Evolutionary conservation across 164 flowering plant species (phyloP).

Genomic region (Dillenia suffruticosa): DNA sequence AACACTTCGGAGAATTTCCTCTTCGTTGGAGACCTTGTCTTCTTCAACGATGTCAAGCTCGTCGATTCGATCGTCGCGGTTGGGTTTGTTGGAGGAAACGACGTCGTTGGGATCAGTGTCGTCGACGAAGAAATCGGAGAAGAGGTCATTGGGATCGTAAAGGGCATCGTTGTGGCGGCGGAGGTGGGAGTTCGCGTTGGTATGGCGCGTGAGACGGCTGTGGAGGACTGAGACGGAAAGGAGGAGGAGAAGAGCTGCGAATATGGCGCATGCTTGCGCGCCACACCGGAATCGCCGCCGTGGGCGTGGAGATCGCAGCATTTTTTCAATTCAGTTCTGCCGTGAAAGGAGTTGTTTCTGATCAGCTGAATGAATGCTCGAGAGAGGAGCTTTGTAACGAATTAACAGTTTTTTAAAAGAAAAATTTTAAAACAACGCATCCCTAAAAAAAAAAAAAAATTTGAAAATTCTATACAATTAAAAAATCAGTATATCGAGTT

Average conservation of each 20-base stretch:
- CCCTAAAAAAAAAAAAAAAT: no score
- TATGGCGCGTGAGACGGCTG: slow-evolving; percentile 45
- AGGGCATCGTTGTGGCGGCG: neutral
- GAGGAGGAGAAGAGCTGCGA: slow-evolving; percentile 86
- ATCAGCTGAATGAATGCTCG: no score
- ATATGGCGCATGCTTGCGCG: slow-evolving; percentile 59
- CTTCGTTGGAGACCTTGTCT: slow-evolving; percentile 19
- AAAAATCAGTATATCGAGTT: no score
- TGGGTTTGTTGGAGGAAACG: slow-evolving; percentile 12
- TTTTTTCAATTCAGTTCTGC: slow-evolving; percentile 2
- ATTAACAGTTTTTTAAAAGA: no score
- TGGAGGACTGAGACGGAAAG: slow-evolving; percentile 79
- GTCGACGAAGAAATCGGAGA: slow-evolving; percentile 17
- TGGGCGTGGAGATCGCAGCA: slow-evolving; percentile 32
- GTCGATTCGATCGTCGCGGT: slow-evolving; percentile 65
- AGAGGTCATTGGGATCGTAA: slow-evolving; percentile 2
- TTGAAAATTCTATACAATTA: no score
- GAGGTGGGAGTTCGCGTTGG: slow-evolving; percentile 8
- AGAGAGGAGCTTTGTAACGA: no score
- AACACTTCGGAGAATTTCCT: slow-evolving; percentile 27
- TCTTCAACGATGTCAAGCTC: slow-evolving; percentile 58
- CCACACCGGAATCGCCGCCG: slow-evolving; percentile 72
- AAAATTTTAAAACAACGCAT: no score
- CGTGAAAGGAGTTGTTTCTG: neutral
- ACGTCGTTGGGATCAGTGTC: slow-evolving; percentile 23